Percentiles rank a stretch among this genome's conserved stretches.
Evolutionary conservation across 2,329 filamentous ascomycete species (phyloP).

Genomic region (Epichloe elymi): DNA sequence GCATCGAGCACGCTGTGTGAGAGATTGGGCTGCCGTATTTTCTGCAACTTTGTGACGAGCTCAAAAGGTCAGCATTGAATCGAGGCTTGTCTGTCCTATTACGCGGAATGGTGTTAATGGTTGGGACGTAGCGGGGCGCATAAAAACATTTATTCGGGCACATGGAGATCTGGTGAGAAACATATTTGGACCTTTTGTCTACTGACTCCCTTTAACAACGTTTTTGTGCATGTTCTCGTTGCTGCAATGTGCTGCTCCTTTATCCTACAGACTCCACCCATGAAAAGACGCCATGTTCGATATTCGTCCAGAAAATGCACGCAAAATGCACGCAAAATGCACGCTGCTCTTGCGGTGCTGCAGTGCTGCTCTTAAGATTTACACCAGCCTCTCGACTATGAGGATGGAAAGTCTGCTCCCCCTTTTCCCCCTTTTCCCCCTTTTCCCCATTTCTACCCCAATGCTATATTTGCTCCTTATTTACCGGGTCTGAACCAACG

Average conservation of each 20-base stretch:
- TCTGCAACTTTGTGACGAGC: no score
- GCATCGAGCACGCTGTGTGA: no score
- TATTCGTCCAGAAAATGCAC: not conserved
- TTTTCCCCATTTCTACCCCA: not conserved
- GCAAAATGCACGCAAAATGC: not conserved
- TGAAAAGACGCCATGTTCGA: not conserved
- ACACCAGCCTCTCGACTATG: not conserved
- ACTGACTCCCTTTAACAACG: no score
- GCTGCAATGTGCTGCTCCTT: not conserved
- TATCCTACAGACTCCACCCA: not conserved
- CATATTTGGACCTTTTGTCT: no score
- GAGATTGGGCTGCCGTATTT: no score
- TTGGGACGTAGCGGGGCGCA: no score
- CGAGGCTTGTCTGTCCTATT: no score
- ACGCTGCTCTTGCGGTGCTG: not conserved
- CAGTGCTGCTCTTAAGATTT: not conserved
- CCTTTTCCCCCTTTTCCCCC: not conserved
- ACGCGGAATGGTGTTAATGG: no score
- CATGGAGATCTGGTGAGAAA: no score
- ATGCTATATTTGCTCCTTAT: not conserved
- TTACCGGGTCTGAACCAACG: not conserved
- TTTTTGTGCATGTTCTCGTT: no score
- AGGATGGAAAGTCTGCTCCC: not conserved
- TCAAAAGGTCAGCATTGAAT: no score
- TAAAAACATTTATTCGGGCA: no score